Evolutionary conservation across 2,329 filamentous ascomycete genomes (phyloP).

Genomic region (Cladosporium sp.): DNA sequence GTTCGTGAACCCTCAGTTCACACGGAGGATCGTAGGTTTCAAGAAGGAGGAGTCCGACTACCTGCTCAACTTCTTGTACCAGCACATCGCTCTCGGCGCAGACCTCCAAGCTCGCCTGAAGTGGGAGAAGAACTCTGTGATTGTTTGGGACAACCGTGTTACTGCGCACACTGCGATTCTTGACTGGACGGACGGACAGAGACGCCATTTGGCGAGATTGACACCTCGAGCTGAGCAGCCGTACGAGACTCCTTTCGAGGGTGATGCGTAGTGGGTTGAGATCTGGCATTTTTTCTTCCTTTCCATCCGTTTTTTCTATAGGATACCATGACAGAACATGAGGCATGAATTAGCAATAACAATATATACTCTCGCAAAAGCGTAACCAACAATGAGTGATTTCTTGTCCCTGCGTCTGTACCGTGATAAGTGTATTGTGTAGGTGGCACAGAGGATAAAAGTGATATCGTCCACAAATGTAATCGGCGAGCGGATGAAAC

Average conservation of each 20-base stretch:
- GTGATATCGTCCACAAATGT: neutral
- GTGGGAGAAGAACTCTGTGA: conserved; percentile 78
- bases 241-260: conserved; percentile 61
- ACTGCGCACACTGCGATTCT: conserved; percentile 76
- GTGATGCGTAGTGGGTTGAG: conserved; percentile 3
- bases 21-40: conserved; percentile 74
- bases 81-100: conserved; percentile 70
- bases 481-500: neutral
- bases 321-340: conserved; percentile 6
- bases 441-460: neutral
- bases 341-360: conserved; percentile 2
- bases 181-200: conserved; percentile 77
- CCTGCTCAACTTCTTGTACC: conserved; percentile 73
- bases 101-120: conserved; percentile 74
- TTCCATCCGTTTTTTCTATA: neutral
- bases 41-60: conserved; percentile 86
- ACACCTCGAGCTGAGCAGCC: conserved; percentile 80
- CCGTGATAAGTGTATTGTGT: neutral
- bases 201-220: conserved; percentile 77
- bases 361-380: neutral
- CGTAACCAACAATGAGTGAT: neutral
- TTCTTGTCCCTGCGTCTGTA: neutral
- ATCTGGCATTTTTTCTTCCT: neutral
- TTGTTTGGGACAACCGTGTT: conserved; percentile 84
- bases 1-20: conserved; percentile 83